Base-by-base conservation (phyloP, 2,329 filamentous ascomycete species). In the Pseudocercospora fijiensis region DNA sequence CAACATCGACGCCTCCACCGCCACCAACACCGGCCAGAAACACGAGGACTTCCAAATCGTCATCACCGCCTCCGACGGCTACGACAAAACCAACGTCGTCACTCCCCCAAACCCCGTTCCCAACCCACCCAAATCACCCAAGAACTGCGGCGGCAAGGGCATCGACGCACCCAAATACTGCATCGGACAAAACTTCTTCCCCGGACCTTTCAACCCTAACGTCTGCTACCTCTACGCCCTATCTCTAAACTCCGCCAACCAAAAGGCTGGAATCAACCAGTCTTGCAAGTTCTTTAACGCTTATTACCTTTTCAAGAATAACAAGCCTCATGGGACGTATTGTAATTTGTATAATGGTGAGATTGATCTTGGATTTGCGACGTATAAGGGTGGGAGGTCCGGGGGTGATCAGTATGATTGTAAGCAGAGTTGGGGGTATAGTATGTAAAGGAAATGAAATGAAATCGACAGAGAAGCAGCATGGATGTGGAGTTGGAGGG, bases 261-360 rank as follows among this genome's bases (percentile, higher is more conserved):
- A 13, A 10, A 63, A 65, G 33, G 68, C 69, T 20, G 41, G 49
- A 4, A 66, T 58, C 47, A 64, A 49, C 59, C 71, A 69, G 57
- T 67, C 64, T 28, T 70, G 65, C 68, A 72, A 74, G 60, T 71
- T 71, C 62, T 72, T 74, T 68, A 76, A 74, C 60, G 69, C 72
- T 4, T 72, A 70, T 65, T 69, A 67, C 58, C 58, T 74, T 26
- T 62, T 71, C 53, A 71, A 72, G 66, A 71, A 74, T 58, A 58
- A 64, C 22, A 60, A 67, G 37, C 65, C 71, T 7, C 61, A 67
- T 16, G 72, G 72, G 2, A 75, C 71, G n/a, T 74, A 71, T 66
- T 75, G 74, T 67, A 64, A 70, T 18, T 62, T 75, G 8, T 76
- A 67, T 63, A 71, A 56, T 18, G 22, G 26, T n/a, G 53, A 56